Conservation (phyloP, 148 eudicot species). For the Gaultheria prostrata region DNA sequence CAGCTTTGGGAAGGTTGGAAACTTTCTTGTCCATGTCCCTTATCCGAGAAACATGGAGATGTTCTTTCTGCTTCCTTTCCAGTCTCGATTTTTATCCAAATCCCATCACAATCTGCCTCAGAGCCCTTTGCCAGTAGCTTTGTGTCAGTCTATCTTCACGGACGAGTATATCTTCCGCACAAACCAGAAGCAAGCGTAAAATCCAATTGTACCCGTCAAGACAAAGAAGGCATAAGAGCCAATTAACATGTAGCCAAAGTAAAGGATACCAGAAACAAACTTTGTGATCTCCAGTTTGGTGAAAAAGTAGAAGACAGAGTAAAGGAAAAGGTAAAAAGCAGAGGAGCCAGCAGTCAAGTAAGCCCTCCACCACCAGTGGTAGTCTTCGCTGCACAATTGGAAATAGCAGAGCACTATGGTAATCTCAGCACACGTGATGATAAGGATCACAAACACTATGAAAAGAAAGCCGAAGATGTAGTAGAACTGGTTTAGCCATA, state of each 20-base stretch:
- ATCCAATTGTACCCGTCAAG: conserved; percentile 42
- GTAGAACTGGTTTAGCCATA: conserved; percentile 46
- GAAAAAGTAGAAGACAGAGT: conserved; percentile 35
- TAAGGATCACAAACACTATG: conserved; percentile 33
- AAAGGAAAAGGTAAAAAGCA: conserved; percentile 40
- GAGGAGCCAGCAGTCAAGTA: conserved; percentile 39
- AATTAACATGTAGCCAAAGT: conserved; percentile 43
- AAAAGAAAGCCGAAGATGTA: conserved; percentile 43
- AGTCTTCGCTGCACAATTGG: conserved; percentile 41
- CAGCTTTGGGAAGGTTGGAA: neutral
- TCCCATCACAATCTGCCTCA: neutral
- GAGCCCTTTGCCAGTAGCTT: neutral
- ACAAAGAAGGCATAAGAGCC: conserved; percentile 40
- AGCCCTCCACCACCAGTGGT: conserved; percentile 47
- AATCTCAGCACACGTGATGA: conserved; percentile 40
- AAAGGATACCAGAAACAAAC: conserved; percentile 40
- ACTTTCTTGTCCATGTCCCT: conserved; percentile 1
- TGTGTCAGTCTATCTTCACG: conserved; percentile 36
- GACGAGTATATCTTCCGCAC: conserved; percentile 40
- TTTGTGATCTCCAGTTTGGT: conserved; percentile 40
- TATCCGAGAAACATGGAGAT: neutral
- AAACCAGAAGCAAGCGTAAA: conserved; percentile 42
- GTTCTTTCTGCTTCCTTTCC: conserved; percentile 1
- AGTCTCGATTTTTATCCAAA: neutral
- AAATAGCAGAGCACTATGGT: conserved; percentile 37